Conservation (phyloP, 176 grass and related monocot genomes). For the bread wheat (Triticum aestivum) region IWGSC_CS_RefSeq_v2.1 NC_057806.1:488384921-488385420, state of each 20-base stretch:
- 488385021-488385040: neutral
- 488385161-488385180: neutral
- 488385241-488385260: conserved; percentile 32
- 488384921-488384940: neutral
- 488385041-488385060: neutral
- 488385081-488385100: neutral
- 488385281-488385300: conserved; percentile 44
- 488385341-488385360: no score
- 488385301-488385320: neutral
- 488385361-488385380: no score
- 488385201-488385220: conserved; percentile 7
- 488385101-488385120: no score
- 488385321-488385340: neutral
- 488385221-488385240: conserved; percentile 38
- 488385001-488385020: neutral
- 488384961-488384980: no score
- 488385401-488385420: neutral
- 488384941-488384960: no score
- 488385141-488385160: neutral
- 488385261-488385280: conserved; percentile 21
- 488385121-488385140: neutral
- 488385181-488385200: neutral
- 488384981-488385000: neutral
- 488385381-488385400: neutral
- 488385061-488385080: conserved; percentile 16